These are phyloP conservation scores for Naganishia cerealis DNA, from an alignment of 1,284 basidiomycete genomes.

Conservation along the genomic window DNA sequence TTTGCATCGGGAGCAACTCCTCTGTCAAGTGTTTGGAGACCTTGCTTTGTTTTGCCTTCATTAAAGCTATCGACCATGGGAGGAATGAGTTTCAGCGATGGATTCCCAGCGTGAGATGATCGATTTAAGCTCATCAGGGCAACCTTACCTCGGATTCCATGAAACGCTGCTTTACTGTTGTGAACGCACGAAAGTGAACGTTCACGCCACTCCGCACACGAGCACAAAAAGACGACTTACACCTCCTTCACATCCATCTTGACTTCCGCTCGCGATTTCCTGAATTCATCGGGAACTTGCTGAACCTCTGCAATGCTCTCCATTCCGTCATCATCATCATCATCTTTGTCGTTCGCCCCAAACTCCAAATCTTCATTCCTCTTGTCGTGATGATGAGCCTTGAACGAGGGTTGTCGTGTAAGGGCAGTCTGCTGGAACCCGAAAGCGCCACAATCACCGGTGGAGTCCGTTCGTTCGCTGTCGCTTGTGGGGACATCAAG, in stretches of 20 bases:
- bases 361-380: not conserved
- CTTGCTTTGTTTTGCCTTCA: slow-evolving; percentile 4
- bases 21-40: not conserved
- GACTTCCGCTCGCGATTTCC: not conserved
- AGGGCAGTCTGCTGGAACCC: not conserved
- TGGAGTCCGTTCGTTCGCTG: slow-evolving; percentile 11
- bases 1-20: slow-evolving; percentile 21
- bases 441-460: slow-evolving; percentile 9
- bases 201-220: not conserved
- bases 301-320: not conserved
- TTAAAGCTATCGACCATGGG: not conserved
- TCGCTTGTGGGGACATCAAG: not conserved
- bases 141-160: not conserved
- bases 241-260: not conserved
- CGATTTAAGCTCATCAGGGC: not conserved
- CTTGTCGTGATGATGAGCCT: not conserved
- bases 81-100: not conserved
- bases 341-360: not conserved
- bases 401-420: not conserved
- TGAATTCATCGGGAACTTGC: not conserved
- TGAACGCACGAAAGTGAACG: not conserved
- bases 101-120: not conserved
- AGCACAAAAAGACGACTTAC: not conserved
- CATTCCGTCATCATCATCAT: not conserved
- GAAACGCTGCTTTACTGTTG: slow-evolving; percentile 5